These are phyloP conservation scores for Penicillium atrosanguineum DNA, from an alignment of 495 filamentous ascomycete species.

Conservation along the genomic window DNA sequence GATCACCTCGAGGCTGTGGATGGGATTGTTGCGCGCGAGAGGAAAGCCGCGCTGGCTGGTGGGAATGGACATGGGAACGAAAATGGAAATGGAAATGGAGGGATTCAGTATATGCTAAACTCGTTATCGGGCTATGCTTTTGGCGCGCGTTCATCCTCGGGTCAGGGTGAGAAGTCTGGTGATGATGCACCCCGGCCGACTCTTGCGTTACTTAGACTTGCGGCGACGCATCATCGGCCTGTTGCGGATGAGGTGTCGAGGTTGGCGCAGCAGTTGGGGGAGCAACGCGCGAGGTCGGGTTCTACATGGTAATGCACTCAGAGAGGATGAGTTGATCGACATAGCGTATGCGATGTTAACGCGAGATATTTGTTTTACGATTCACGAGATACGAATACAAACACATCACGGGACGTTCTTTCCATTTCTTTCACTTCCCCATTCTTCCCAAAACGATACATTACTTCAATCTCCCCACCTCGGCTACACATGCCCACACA, in stretches of 20 bases:
- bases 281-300: constrained; percentile 11
- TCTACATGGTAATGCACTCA: constrained; percentile 9
- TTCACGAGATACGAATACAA: background rate
- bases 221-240: constrained; percentile 21
- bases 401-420: background rate
- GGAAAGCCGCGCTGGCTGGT: constrained; percentile 9
- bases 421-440: background rate
- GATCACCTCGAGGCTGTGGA: constrained; percentile 44
- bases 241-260: constrained; percentile 21
- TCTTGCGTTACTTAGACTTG: constrained; percentile 19
- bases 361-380: background rate
- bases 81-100: background rate
- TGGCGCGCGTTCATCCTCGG: background rate
- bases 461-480: no score
- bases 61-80: background rate
- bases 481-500: no score
- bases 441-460: no score
- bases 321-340: no score
- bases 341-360: background rate
- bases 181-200: constrained; percentile 5
- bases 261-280: constrained; percentile 17
- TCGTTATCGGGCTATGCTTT: constrained; percentile 20
- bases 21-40: constrained; percentile 27
- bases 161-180: background rate
- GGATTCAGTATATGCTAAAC: constrained; percentile 13